phyloP scores from a whole-genome alignment of 2,329 filamentous ascomycete genomes.

The Scedosporium minutisporum region DNA sequence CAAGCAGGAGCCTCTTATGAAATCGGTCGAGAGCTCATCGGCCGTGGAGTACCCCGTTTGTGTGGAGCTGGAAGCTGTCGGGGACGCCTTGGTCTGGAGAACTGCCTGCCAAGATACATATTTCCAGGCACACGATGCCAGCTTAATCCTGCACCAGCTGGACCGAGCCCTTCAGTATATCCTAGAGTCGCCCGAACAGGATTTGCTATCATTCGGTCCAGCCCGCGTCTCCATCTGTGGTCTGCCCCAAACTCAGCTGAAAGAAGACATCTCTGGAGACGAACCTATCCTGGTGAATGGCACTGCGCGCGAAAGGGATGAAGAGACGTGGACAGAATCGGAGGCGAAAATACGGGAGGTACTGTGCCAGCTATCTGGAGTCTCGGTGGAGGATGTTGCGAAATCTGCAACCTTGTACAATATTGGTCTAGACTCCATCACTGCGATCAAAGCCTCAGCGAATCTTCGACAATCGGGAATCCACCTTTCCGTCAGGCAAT shows the following conservation, averaged over 20 bases:
- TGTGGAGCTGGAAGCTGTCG: conserved; percentile 63
- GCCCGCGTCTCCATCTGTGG: conserved; percentile 55
- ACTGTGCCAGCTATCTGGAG: conserved; percentile 49
- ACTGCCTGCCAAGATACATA: conserved; percentile 56
- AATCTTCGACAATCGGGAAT: conserved; percentile 57
- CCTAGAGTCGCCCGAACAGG: conserved; percentile 33
- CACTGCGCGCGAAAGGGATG: background rate
- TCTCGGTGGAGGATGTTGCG: conserved; percentile 47
- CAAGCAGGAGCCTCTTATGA: conserved; percentile 34
- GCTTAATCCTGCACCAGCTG: conserved; percentile 46
- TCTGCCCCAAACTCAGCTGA: conserved; percentile 25
- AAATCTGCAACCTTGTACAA: conserved; percentile 64
- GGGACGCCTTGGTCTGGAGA: conserved; percentile 54
- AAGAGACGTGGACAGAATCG: conserved; percentile 21
- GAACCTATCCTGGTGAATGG: background rate
- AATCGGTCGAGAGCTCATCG: conserved; percentile 53
- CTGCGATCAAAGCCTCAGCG: conserved; percentile 71
- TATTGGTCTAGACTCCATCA: conserved; percentile 84
- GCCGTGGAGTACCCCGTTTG: conserved; percentile 75
- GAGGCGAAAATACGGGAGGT: conserved; percentile 34
- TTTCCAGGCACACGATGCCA: conserved; percentile 34
- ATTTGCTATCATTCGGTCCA: conserved; percentile 44
- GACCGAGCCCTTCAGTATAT: conserved; percentile 51
- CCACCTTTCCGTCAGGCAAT: conserved; percentile 56
- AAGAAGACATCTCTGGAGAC: background rate